A percentile compares a stretch with the other conserved stretches of the same genome.
These are phyloP conservation scores for Termitomyces sp. DNA, from an alignment of 768 basidiomycete species.

Conservation along the genomic window DNA sequence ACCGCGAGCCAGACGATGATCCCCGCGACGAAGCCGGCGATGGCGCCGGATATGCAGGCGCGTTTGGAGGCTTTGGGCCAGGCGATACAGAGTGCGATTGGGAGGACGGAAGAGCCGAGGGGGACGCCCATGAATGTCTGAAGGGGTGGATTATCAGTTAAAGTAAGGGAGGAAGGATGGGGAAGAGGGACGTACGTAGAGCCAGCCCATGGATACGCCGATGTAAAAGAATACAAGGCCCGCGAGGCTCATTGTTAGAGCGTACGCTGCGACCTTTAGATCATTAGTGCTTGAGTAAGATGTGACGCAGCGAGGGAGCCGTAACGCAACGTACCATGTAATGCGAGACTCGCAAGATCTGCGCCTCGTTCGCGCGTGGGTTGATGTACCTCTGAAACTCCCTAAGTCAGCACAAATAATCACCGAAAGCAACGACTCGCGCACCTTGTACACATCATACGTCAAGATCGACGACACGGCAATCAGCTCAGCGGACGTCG, in stretches of 20 bases:
- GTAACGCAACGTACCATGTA: slow-evolving; percentile 46
- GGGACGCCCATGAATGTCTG: slow-evolving; percentile 89
- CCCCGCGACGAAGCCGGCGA: slow-evolving; percentile 68
- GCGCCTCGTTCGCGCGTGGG: slow-evolving; percentile 71
- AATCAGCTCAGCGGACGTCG: slow-evolving; percentile 88
- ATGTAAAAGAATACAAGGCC: slow-evolving; percentile 88
- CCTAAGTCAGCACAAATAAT: no score
- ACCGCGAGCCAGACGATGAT: slow-evolving; percentile 85
- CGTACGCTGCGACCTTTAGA: slow-evolving; percentile 61
- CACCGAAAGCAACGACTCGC: slow-evolving; percentile 2
- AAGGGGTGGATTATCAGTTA: neutral
- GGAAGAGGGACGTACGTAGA: slow-evolving; percentile 41
- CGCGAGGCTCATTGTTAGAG: slow-evolving; percentile 77
- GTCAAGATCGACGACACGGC: slow-evolving; percentile 84
- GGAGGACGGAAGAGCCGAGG: slow-evolving; percentile 82
- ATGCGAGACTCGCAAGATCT: slow-evolving; percentile 72
- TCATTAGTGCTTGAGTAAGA: no score
- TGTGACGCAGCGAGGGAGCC: no score
- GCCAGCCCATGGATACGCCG: slow-evolving; percentile 92
- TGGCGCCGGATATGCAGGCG: slow-evolving; percentile 73
- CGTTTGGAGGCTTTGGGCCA: slow-evolving; percentile 85
- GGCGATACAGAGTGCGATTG: slow-evolving; percentile 84
- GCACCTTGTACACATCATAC: slow-evolving; percentile 81
- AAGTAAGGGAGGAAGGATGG: neutral
- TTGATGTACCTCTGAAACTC: slow-evolving; percentile 68